phyloP scores from a whole-genome alignment of 2,329 filamentous ascomycete genomes.

The Phaeosphaeriaceae sp. region DNA sequence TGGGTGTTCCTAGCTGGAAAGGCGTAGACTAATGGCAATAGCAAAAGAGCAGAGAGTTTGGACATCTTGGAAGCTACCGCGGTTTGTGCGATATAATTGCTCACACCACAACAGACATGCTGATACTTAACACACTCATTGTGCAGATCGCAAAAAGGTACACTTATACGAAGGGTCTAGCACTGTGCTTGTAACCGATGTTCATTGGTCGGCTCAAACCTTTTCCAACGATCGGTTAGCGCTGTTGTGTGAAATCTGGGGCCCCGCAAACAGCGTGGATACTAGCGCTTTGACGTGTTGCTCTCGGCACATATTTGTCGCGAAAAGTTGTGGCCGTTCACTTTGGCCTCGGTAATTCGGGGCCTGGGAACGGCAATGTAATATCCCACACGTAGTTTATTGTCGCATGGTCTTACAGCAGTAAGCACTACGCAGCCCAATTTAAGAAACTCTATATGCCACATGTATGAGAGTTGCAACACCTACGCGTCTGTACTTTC shows the following conservation, averaged over 20 bases:
- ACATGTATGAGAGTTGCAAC: too few relatives aligned
- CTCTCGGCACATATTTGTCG: neutral
- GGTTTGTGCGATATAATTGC: neutral
- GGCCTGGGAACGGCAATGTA: neutral
- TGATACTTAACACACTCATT: slow-evolving; percentile 3
- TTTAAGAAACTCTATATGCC: too few relatives aligned
- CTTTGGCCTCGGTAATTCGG: neutral
- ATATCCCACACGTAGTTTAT: neutral
- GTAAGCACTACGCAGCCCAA: too few relatives aligned
- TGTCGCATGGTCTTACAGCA: neutral
- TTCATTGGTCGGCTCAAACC: slow-evolving; percentile 12
- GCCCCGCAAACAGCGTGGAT: slow-evolving; percentile 17
- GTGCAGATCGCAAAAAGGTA: neutral
- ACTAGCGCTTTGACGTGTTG: neutral
- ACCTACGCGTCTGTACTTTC: too few relatives aligned
- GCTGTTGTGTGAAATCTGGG: slow-evolving; percentile 5
- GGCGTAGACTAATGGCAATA: slow-evolving; percentile 5
- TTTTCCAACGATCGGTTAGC: slow-evolving; percentile 13
- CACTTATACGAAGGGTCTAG: slow-evolving; percentile 8
- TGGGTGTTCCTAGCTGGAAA: slow-evolving; percentile 1
- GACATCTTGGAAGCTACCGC: slow-evolving; percentile 2
- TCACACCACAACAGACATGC: neutral
- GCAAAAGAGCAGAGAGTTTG: slow-evolving; percentile 7
- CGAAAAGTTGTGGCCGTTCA: slow-evolving; percentile 1
- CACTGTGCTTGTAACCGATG: slow-evolving; percentile 2